Evolutionary conservation across 176 grass and related monocot genomes (phyloP).

Genomic region (Typha latifolia): DNA sequence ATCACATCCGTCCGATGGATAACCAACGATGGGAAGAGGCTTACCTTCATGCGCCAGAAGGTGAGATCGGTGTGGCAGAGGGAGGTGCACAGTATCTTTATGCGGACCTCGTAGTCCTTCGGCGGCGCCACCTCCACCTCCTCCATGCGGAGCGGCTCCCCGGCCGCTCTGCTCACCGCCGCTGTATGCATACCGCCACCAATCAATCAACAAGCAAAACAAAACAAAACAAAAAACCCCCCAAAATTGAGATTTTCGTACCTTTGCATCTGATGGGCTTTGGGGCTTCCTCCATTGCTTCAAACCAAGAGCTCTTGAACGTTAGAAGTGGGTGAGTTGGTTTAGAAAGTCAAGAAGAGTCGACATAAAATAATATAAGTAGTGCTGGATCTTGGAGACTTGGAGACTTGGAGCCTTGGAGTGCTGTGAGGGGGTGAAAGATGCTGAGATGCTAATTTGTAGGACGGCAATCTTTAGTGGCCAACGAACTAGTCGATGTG

Average conservation of each 20-base stretch:
- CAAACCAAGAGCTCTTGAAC: neutral
- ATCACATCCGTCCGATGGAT: neutral
- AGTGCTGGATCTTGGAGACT: too few relatives aligned
- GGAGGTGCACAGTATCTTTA: constrained; percentile 59
- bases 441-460: neutral
- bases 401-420: too few relatives aligned
- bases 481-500: neutral
- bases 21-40: neutral
- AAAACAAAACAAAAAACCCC: too few relatives aligned
- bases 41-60: constrained; percentile 46
- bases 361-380: too few relatives aligned
- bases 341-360: too few relatives aligned
- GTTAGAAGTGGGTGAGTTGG: neutral
- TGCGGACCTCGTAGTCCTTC: constrained; percentile 43
- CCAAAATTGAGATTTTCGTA: neutral
- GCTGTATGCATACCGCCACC: constrained; percentile 22
- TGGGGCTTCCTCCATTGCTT: neutral
- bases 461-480: neutral
- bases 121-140: constrained; percentile 73
- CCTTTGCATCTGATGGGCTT: constrained; percentile 1
- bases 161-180: constrained; percentile 48
- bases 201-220: neutral
- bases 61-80: constrained; percentile 63
- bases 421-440: too few relatives aligned
- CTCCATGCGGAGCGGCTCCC: constrained; percentile 56